Evolutionary conservation across 1,284 basidiomycete species (phyloP), one percentile per base, ranked within the genome.

Genomic region (Cryptococcus sp.): DNA sequence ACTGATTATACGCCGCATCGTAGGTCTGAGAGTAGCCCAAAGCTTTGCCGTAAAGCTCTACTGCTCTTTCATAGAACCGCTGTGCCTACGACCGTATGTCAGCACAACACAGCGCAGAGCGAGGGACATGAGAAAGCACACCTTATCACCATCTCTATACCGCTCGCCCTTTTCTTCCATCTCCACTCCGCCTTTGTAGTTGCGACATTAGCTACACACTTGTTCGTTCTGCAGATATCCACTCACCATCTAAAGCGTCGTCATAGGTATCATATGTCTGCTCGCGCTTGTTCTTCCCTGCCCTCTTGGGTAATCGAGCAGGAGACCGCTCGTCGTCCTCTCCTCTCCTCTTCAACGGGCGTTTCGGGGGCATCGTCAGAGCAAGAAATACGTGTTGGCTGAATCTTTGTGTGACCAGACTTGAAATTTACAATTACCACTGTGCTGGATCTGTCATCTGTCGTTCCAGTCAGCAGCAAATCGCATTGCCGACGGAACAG

Each of bases 91-190:
- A 41, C 17, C 51, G 47, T 15, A 19, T 27, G 22, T 35, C 41
- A 50, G 41, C 13, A 43, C 41, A 43, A 38, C 43, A 38, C 35
- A 25, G 23, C 16, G 27, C 19, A 23, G 20, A 47, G 17, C 42
- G 5, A 22, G 11, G 11, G 2, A 15, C 16, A 1, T 25, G 40
- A 13, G 42, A 5, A 1, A 45, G 52, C 72, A 45, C 51, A 73
- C 75, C 67, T 77, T 78, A 54, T 79, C 77, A n/a, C 78, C 78
- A 61, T 73, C 70, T 10, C 69, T 53, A 58, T 78, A 80, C 40
- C 78, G 63, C 60, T 80, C 79, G 8, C 77, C 79, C 66, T 78
- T 78, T 65, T 80, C 79, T 59, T 80, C 79, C 58, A 69, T 68
- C 41, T 74, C 70, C 45, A 80, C 72, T n/a, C 72, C 79, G 23